These are phyloP conservation scores for Benincasa hispida DNA, from an alignment of 306 rosid species.

Conservation along the genomic window DNA sequence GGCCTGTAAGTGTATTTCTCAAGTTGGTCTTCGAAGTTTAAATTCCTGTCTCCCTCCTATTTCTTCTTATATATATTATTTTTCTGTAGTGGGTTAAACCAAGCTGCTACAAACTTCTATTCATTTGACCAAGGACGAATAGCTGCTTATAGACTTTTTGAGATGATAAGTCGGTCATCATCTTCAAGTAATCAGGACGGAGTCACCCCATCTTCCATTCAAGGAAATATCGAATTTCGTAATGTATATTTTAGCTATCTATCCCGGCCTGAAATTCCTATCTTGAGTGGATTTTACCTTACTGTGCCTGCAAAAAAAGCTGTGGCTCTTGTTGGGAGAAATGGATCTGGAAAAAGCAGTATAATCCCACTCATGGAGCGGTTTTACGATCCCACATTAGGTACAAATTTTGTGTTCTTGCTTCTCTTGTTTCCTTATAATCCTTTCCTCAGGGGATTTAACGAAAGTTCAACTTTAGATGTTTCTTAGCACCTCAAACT, in stretches of 20 bases:
- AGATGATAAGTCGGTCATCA: conserved; percentile 98
- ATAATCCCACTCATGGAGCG: conserved; percentile 99
- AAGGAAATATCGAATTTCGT: conserved; percentile 94
- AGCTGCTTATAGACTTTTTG: conserved; percentile 96
- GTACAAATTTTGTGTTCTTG: conserved; percentile 20
- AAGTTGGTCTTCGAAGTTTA: conserved; percentile 1
- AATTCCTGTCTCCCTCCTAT: conserved; percentile 1
- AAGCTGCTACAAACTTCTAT: conserved; percentile 98
- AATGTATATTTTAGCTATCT: conserved; percentile 97
- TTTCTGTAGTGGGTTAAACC: conserved; percentile 73
- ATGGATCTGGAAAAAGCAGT: conserved; percentile 99
- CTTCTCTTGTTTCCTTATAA: not conserved
- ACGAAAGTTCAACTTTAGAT: not conserved
- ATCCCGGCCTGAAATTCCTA: conserved; percentile 99
- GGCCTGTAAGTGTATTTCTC: conserved; percentile 73
- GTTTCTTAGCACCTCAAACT: not conserved
- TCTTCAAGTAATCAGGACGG: conserved; percentile 80
- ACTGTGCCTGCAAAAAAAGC: conserved; percentile 98
- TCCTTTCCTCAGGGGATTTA: not conserved
- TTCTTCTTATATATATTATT: conserved; percentile 13
- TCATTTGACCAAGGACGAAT: conserved; percentile 99
- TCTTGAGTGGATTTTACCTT: conserved; percentile 95
- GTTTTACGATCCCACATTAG: conserved; percentile 97
- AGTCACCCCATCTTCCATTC: conserved; percentile 51
- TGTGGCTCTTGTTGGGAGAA: conserved; percentile 98